Base-by-base conservation (phyloP, 306 rosid genomes). In the Parietaria judaica region DNA sequence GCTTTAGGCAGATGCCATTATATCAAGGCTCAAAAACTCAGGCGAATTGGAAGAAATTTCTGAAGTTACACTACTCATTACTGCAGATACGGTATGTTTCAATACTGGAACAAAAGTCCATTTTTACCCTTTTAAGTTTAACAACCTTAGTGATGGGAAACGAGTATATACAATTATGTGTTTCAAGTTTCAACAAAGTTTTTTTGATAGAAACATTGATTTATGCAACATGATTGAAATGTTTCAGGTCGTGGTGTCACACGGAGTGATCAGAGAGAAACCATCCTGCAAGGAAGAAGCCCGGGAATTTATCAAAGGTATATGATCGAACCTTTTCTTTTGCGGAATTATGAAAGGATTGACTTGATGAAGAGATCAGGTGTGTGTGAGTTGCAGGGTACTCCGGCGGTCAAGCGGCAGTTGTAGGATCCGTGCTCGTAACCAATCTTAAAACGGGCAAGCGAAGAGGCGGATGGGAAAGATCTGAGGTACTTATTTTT, bases 281-380 rank as follows among this genome's bases (percentile, higher is more conserved):
- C 96, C 98, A 55, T 73, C 81, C 17, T 77, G 84, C 66, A 81
- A 84, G 73, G 78, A 88, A 54, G 94, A 92, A 86, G 98, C 96
- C 54, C 70, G 90, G 64, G 83, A 84, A 61, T 92, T 86, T 63
- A 76, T 92, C 74, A 88, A 82, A 86, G 96, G 98, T 88, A 65
- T 66, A 64, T 64, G 52, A 45, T 45, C 67, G 41, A 37, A 52
- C 63, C 51, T 37, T 51, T 34, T 13, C 62, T 39, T 39, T 14
- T 67, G 59, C 54, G 36, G 45, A 41, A 13, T 13, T 14, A 37
- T 43, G 38, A 35, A 41, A 51, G 31, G 7, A 11, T 14, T 4
- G 35, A 56, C 58, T 64, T 52, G 34, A 43, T 54, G 47, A 12
- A 14, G 51, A 31, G 61, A 56, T 78, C 74, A 59, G 50, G 39